Base-by-base conservation (phyloP, 2,329 filamentous ascomycete species). In the Aspergillus sp. region DNA sequence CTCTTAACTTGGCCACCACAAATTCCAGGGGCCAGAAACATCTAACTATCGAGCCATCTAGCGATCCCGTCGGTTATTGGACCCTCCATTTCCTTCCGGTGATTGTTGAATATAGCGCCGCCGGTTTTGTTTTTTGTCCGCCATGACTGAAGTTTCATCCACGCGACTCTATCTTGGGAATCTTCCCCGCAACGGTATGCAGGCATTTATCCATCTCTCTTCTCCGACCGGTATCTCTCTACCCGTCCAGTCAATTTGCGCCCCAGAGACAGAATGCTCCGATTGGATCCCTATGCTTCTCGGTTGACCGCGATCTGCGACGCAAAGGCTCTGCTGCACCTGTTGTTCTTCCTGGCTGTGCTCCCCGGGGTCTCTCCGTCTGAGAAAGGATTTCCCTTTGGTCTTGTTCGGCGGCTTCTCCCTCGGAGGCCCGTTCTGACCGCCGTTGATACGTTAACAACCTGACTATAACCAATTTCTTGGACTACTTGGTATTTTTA, bases 91-190 rank as follows among this genome's bases (percentile, higher is more conserved):
- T 46, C 59, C 54, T 24, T n/a, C 50, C 55, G 36, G 39, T 56
- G 49, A 46, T 55, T 50, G 51, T 56, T 36, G 32, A 36, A 36
- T 12, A 36, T 36, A 36, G 32, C 32, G 32, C 12, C 32, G 32
- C 32, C 32, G 11, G 32, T 36, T 36, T 36, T 36, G 10, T 12
- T 52, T 51, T 39, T 42, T 64, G 62, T 58, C 67, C 71, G 64
- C 67, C 70, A 92, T 92, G 86, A 89, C 87, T 73, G 92, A 96
- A 82, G 94, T 97, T 69, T 96, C 92, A 65, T 90, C 90, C 69
- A 98, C 94, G 75, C 88, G 95, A 82, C 90, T 98, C 70, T 99
- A 98, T 83, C 84, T 98, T 82, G 94, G 94, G 80, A 98, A 98
- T 82, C 89, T 99, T 78, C 94, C 95, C 79, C 91, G 92, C 80